Evolutionary conservation across 768 basidiomycete species (phyloP), one percentile per base, ranked within the genome.

Genomic region (Xerocomus potaroensis): DNA sequence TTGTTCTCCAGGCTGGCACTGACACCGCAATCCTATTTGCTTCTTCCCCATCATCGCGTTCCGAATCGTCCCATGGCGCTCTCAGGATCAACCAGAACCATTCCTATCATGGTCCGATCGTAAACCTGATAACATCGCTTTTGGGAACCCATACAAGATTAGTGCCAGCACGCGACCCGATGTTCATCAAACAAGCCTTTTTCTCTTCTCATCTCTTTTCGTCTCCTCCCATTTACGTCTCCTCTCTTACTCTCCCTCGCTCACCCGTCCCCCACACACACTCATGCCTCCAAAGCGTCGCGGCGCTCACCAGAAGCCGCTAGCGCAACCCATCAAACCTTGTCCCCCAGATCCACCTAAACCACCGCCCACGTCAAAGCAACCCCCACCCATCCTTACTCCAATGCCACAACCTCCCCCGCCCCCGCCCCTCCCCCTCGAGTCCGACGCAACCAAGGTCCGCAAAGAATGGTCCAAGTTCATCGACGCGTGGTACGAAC

Each of bases 61-160:
- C 62, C 61, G 62, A 57, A 51, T 56, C 38, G 50, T 57, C 33
- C 61, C 55, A 55, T 39, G 31, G 27, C 40, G 11, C 42, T 21
- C 39, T 45, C 51, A 50, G 48, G 43, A 62, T 43, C 32, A 34
- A 27, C 19, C n/a, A n/a, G n/a, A n/a, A n/a, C n/a, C n/a, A 41
- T 66, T 45, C 64, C 64, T 64, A 66, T 64, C 63, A 62, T 62
- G 64, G 57, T 29, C 42, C 54, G 60, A 65, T 65, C 63, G 43
- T 50, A 23, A 43, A 53, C 47, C 43, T 62, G 62, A 64, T 63
- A 60, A 51, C 61, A 51, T 54, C 63, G 48, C 19, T 54, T 64
- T 64, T 58, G 46, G 59, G 41, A 55, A 54, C 27, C 34, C 3
- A 15, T 41, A 30, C 46, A 43, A 47, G 41, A 32, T 18, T 41